phyloP scores from a whole-genome alignment of 2,329 filamentous ascomycete genomes.

The Escovopsis sp. region DNA sequence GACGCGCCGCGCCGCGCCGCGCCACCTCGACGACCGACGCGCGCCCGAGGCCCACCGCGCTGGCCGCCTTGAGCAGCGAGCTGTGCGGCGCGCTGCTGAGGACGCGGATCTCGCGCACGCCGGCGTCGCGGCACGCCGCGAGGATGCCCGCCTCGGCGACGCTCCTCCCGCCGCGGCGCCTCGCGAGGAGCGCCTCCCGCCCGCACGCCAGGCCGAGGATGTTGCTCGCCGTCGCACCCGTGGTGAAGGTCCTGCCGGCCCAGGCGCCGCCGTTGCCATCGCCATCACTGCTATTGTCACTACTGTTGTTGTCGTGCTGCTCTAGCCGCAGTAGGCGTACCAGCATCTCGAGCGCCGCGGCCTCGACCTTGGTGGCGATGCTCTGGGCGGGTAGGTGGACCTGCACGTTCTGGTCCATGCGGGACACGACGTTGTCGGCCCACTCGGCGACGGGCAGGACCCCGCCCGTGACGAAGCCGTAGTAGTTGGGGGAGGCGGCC shows the following conservation, averaged over 20 bases:
- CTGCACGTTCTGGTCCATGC: constrained; percentile 69
- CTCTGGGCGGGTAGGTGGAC: constrained; percentile 69
- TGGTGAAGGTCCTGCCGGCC: constrained; percentile 39
- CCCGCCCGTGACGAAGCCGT: constrained; percentile 80
- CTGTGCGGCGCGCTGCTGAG: constrained; percentile 75
- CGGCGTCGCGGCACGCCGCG: constrained; percentile 47
- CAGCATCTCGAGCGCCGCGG: constrained; percentile 54
- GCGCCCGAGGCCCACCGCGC: constrained; percentile 65
- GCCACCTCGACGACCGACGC: constrained; percentile 47
- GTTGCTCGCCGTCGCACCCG: constrained; percentile 60
- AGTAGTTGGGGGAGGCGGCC: constrained; percentile 55
- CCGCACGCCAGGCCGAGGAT: constrained; percentile 58
- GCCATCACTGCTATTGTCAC: no score
- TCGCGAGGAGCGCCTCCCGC: constrained; percentile 47
- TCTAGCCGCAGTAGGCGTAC: constrained; percentile 47
- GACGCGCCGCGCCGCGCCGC: constrained; percentile 26
- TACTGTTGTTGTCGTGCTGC: no score
- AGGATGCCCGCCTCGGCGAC: constrained; percentile 59
- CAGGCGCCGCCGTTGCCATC: constrained; percentile 21
- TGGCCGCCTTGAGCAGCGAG: constrained; percentile 70
- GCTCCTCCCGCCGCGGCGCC: constrained; percentile 20
- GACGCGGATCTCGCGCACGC: constrained; percentile 55
- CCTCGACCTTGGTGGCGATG: constrained; percentile 63
- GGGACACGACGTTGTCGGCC: constrained; percentile 72
- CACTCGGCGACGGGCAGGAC: constrained; percentile 63